Evolutionary conservation across 2,329 filamentous ascomycete genomes (phyloP).

Genomic region (Fusarium acutatum): DNA sequence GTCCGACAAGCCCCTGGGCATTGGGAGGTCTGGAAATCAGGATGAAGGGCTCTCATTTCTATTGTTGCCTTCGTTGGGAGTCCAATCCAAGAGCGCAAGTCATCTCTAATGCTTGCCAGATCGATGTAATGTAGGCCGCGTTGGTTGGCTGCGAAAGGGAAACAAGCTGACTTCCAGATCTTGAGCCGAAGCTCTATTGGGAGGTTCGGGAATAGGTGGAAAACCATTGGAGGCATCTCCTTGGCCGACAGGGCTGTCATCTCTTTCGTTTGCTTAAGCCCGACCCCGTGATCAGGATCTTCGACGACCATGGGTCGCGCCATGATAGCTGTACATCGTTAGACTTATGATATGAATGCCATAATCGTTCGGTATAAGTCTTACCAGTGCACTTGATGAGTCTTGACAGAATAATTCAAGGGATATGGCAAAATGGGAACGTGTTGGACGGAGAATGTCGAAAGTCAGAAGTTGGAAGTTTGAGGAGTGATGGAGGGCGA

Average conservation of each 20-base stretch:
- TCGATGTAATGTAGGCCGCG: not conserved
- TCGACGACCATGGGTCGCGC: not conserved
- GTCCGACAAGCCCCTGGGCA: fast-evolving
- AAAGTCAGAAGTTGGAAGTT: not conserved
- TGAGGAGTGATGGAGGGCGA: not conserved
- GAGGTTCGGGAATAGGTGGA: not conserved
- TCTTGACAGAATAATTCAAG: no score
- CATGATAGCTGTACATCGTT: not conserved
- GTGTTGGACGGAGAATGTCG: not conserved
- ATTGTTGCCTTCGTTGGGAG: no score
- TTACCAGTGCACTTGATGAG: not conserved
- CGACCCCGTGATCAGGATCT: not conserved
- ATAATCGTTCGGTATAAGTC: no score
- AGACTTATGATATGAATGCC: not conserved
- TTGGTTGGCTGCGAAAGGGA: not conserved
- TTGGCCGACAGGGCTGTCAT: not conserved
- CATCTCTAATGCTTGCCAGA: not conserved
- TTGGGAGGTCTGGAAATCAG: not conserved
- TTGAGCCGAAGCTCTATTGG: not conserved
- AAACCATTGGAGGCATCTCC: fast-evolving
- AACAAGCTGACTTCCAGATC: not conserved
- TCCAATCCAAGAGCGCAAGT: fast-evolving
- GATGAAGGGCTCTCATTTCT: not conserved
- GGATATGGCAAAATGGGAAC: fast-evolving
- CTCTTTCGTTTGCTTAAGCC: not conserved